Base-by-base conservation (phyloP, 352 stramenopile genomes). In the Globisporangium cystogenes region DNA sequence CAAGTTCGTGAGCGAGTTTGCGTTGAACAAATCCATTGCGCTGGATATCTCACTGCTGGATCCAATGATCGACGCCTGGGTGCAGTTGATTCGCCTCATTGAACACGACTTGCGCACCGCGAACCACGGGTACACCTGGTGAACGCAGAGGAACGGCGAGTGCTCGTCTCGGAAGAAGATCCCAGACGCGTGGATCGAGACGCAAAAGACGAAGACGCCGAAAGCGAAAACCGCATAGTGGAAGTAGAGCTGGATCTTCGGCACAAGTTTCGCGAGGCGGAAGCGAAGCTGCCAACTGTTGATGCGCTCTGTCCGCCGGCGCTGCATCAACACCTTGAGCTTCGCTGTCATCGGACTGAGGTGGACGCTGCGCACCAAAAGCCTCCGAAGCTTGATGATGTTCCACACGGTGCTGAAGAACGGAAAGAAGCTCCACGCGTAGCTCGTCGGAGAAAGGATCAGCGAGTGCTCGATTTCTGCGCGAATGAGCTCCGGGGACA, bases 61-160 rank as follows among this genome's bases (percentile, higher is more conserved):
- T n/a, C 50, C 50, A 7, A 29, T 31, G 10, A 56, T 56, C n/a
- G 50, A 56, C 27, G 50, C 50, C 12, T 56, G 27, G 18, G 27
- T 20, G 40, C 50, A 56, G 40, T 56, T 48, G 50, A 56, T 56
- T 8, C 44, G 40, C 4, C 50, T 20, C 50, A 56, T 56, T 3
- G 40, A 56, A 27, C 50, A 56, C 27, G 50, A 49, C 50, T 31
- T 42, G 40, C 50, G 50, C 18, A 24, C 42, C 27, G 50, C 40
- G 29, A 56, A 48, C 50, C 50, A 56, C 50, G 50, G 50, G 16
- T 56, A 56, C 40, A 49, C 50, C 14, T 56, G 27, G 20, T 47
- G 50, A 14, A 56, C 31, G 27, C 50, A 56, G 27, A 42, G 39
- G 29, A 49, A 48, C 2, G 50, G 26, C 1, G 40, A 42, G 14